Percentiles rank a stretch among this genome's conserved stretches.
These are phyloP conservation scores for Serendipita vermifera DNA, from an alignment of 768 basidiomycete species.

Conservation along the genomic window DNA sequence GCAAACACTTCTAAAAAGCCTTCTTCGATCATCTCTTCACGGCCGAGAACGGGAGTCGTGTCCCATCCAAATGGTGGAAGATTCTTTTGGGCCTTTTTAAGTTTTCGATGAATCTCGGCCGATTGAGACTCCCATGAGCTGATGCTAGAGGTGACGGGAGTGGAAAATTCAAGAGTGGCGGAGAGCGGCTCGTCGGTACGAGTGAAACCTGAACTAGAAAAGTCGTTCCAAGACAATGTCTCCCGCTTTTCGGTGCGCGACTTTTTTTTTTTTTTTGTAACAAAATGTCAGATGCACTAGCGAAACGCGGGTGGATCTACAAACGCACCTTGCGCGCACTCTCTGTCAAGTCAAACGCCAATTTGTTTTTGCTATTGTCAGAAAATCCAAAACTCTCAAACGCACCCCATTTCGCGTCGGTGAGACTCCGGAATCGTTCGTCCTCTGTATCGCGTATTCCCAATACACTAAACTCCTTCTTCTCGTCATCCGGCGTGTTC, in stretches of 20 bases:
- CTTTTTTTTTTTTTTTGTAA: too few species aligned
- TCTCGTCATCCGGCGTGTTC: background rate
- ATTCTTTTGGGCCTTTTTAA: slow-evolving; percentile 71
- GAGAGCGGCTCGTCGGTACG: slow-evolving; percentile 63
- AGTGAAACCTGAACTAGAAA: slow-evolving; percentile 70
- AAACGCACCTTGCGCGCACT: slow-evolving; percentile 54
- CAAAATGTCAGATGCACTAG: too few species aligned
- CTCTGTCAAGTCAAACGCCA: slow-evolving; percentile 90
- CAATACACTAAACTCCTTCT: slow-evolving; percentile 20
- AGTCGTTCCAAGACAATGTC: slow-evolving; percentile 85
- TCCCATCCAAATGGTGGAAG: slow-evolving; percentile 89
- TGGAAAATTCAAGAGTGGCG: slow-evolving; percentile 68
- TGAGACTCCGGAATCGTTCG: slow-evolving; percentile 64
- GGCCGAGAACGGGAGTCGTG: slow-evolving; percentile 65
- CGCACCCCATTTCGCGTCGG: slow-evolving; percentile 83
- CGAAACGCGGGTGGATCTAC: background rate
- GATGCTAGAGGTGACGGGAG: slow-evolving; percentile 43
- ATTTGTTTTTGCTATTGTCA: slow-evolving; percentile 46
- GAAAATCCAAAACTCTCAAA: slow-evolving; percentile 80
- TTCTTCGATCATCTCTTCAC: slow-evolving; percentile 77
- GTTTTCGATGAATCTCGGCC: slow-evolving; percentile 57
- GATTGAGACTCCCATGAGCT: slow-evolving; percentile 61
- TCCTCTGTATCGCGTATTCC: slow-evolving; percentile 29
- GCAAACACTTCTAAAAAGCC: slow-evolving; percentile 80
- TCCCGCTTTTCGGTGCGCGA: slow-evolving; percentile 58